Base-by-base conservation (phyloP, 768 basidiomycete genomes). In the Ramaria sp. region DNA sequence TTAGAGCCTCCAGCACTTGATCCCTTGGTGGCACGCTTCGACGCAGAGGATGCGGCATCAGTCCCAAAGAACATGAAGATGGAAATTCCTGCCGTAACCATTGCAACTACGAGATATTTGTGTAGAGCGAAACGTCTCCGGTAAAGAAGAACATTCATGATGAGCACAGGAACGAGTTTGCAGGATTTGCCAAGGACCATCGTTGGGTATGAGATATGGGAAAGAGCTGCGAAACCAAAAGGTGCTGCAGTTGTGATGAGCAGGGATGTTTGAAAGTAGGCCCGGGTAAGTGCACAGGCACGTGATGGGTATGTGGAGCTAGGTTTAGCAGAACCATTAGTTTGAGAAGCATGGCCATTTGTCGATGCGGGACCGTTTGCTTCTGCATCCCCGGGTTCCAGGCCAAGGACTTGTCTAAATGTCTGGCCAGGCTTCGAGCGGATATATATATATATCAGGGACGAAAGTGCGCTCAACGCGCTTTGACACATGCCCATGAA, bases 121-220 rank as follows among this genome's bases (percentile, higher is more conserved):
- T 98, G 88, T 1, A 83, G 78, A 0, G 92, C 88, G 69, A 97
- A 98, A 61, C 80, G 79, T 50, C 95, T 86, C 54, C 94, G 91
- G 72, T 98, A 98, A 58, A 97, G 78, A 39, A 98, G 65, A 63
- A 98, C 84, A 72, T 98, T 97, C 87, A 98, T 93, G 69, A 98
- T 80, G 82, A 95, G 91, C 59, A 94, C 96, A 0, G 96, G 96
- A 45, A 99, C 91, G 67, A 99, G 90, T 69, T 98, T 98, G 78
- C 96, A 98, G 0, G 94, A 97, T 70, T 98, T 98, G 53, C 91
- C 96, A 61, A 98, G 86, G 34, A 98, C 94, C 89, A 97, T 95
- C 45, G 95, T 92, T 51, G 96, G 96, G 75, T 97, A 98, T 17
- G 92, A 92, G 67, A 99, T 93, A 72, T 95, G 91, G 24, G 90